Conservation (phyloP, 371 early-diverging fungal species). For the Mortierella sp. region DNA sequence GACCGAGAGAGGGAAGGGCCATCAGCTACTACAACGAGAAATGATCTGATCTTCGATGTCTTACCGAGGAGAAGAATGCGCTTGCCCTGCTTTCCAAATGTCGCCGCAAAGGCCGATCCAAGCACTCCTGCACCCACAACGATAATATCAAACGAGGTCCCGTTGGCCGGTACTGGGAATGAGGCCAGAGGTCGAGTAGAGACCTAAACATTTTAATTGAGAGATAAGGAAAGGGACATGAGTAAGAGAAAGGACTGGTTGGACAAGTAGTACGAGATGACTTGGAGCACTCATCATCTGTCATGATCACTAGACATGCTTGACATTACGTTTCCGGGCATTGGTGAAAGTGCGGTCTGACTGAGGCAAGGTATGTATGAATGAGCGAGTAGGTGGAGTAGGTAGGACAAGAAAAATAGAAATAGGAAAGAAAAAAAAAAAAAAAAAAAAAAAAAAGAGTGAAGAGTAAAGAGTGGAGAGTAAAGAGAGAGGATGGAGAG, state of each 20-base stretch:
- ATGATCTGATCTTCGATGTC: background rate
- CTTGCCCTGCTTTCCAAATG: conserved; percentile 77
- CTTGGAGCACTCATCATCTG: background rate
- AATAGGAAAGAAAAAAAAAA: background rate
- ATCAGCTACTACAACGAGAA: no score
- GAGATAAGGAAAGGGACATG: background rate
- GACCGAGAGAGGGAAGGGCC: no score
- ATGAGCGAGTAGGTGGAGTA: background rate
- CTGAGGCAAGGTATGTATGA: background rate
- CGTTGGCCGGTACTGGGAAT: conserved; percentile 27
- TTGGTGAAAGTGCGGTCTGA: conserved; percentile 8
- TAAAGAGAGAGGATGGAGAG: no score
- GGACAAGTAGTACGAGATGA: background rate
- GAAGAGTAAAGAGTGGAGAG: conserved; percentile 1
- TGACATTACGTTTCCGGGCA: conserved; percentile 49
- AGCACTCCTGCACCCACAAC: conserved; percentile 93
- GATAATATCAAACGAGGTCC: conserved; percentile 74
- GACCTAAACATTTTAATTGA: conserved; percentile 13
- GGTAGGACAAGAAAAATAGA: background rate
- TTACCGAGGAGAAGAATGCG: conserved; percentile 75
- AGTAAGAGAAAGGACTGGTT: background rate
- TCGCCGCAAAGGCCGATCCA: conserved; percentile 85
- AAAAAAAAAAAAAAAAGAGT: background rate
- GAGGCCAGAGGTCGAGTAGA: conserved; percentile 33
- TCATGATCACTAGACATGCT: background rate